Evolutionary conservation across 768 basidiomycete species (phyloP), one percentile per base, ranked within the genome.

Genomic region (Holtermannia corniformis): DNA sequence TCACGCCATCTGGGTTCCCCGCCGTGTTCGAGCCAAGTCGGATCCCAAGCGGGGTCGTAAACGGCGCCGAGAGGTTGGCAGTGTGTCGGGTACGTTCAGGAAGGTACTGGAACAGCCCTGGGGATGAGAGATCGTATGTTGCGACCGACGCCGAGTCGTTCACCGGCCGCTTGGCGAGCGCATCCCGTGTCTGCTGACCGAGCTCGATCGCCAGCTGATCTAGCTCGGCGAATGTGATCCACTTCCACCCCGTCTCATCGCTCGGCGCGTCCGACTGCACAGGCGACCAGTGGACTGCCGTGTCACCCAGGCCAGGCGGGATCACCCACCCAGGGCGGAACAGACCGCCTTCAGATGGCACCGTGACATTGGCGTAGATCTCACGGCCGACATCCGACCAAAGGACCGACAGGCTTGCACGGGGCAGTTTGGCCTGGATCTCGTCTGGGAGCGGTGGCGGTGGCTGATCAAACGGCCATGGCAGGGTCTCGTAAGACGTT

Each of bases 261-360:
- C 10, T 7, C 7, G 32, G 10, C 32, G 32, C 32, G 16, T 16
- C 32, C 16, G 32, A 37, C 7, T 7, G 7, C 7, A 16, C 16
- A 7, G 32, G 32, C 16, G 7, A 7, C 32, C 32, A 37, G 16
- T 16, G 32, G 32, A 37, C 32, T 37, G 32, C 32, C 7, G 10
- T 16, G 16, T 37, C 32, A 37, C 32, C 32, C 32, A 37, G 16
- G 32, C 32, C 32, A 7, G 32, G 32, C 16, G 32, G 32, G 16
- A 61, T 61, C 7, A 56, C 51, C 65, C 65, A 67, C 20, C 65
- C 65, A 10, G 54, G 54, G 4, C 51, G 24, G 5, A 55, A 50
- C 1, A 20, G 12, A 4, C 54, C 55, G 16, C 59, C 41, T 3
- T 42, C 54, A 37, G 60, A 60, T 24, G 32, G 32, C 7, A 16